These are phyloP conservation scores for Dittrichia graveolens DNA, from an alignment of 129 eudicot genomes.

Conservation along the genomic window DNA sequence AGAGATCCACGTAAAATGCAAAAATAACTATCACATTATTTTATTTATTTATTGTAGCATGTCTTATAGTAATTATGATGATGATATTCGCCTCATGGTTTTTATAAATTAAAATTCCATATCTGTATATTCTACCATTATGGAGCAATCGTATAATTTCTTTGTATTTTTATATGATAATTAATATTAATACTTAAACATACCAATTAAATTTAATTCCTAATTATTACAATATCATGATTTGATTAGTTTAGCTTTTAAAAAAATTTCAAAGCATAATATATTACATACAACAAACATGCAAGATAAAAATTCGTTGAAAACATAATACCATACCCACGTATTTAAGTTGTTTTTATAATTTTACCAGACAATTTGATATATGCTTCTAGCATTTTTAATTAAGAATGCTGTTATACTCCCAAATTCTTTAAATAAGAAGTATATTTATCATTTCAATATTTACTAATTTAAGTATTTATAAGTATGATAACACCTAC, in stretches of 20 bases:
- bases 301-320: background rate
- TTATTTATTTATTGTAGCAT: background rate
- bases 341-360: background rate
- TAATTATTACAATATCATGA: background rate
- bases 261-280: background rate
- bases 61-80: background rate
- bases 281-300: background rate
- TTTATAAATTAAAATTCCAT: background rate
- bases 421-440: too few relatives aligned
- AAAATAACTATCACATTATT: background rate
- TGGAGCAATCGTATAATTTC: background rate
- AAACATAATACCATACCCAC: background rate
- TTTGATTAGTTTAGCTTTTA: background rate
- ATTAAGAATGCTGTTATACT: too few relatives aligned
- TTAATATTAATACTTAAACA: slow-evolving; percentile 5
- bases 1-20: background rate
- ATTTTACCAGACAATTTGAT: too few relatives aligned
- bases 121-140: background rate
- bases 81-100: background rate
- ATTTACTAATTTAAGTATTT: too few relatives aligned
- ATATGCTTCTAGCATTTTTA: too few relatives aligned
- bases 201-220: background rate
- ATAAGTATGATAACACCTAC: too few relatives aligned
- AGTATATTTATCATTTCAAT: too few relatives aligned
- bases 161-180: slow-evolving; percentile 9